Base-by-base conservation (phyloP, 108 stramenopile genomes). In the Nitzschia sp. region DNA sequence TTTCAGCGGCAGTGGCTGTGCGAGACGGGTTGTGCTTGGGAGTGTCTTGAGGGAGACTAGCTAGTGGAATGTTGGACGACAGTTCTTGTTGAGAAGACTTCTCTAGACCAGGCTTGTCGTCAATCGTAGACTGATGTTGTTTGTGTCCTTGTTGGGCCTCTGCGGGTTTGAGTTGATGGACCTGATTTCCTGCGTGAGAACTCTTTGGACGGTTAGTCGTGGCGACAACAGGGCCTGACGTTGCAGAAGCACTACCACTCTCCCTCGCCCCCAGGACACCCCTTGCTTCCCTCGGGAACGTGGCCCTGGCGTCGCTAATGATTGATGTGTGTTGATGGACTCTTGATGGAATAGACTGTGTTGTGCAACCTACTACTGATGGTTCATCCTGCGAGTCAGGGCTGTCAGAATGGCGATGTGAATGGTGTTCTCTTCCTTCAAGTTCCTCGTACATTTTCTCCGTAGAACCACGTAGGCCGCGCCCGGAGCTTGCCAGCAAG, bases 1-100 rank as follows among this genome's bases (percentile, higher is more conserved):
- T 67, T 67, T 67, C 66, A n/a, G 66, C 66, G 6, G 66, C 54
- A 22, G 66, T 67, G 20, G 41, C 66, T 41, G 38, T 39, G 66
- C 55, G 66, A 10, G 24, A 19, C 41, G 34, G 41, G 53, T 22
- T 54, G 53, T 25, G 53, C 19, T 54, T 12, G 29, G 50, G 51
- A 29, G 50, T 22, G 51, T 65, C 17, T 15, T 65, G 63, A 9
- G 61, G 61, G 21, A 62, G 7, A n/a, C n/a, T 58, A 58, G 57
- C 43, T 62, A 62, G 21, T 44, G 43, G 43, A 39, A 43, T 44
- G 43, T 19, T 46, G 10, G 43, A 62, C 38, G 57, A 22, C 17
- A 17, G 46, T 48, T 48, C n/a, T 17, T 48, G 46, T 48, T 15
- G 46, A 48, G 46, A 48, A 48, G 46, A 5, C n/a, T 48, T 15